These are phyloP conservation scores for Penicillium italicum DNA, from an alignment of 2,329 filamentous ascomycete species.

Conservation along the genomic window DNA sequence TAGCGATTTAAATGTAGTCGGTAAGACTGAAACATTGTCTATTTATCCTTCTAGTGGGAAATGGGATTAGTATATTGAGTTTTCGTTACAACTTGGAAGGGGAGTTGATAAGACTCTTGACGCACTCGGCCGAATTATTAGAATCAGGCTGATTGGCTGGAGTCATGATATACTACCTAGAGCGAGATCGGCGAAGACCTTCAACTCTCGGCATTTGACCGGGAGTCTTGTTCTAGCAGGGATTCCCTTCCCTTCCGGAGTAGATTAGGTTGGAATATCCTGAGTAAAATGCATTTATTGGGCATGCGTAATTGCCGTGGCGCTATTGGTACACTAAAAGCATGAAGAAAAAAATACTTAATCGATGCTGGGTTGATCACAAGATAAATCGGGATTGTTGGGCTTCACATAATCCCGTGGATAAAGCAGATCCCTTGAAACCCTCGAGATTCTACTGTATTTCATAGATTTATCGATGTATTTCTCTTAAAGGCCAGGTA, in stretches of 20 bases:
- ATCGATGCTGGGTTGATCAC: not conserved
- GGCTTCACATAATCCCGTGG: not conserved
- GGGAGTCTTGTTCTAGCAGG: not conserved
- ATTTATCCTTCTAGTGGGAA: not conserved
- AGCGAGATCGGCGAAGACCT: constrained; percentile 1
- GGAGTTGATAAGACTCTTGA: not conserved
- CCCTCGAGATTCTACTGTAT: not conserved
- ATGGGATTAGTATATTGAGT: not conserved
- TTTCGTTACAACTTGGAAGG: no score
- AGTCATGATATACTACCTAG: not conserved
- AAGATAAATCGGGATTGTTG: not conserved
- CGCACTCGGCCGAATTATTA: constrained; percentile 3
- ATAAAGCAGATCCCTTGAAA: not conserved
- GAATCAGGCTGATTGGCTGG: not conserved
- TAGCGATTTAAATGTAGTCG: not conserved
- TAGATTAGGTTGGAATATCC: not conserved
- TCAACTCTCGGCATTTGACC: constrained; percentile 5
- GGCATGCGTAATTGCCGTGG: constrained; percentile 5
- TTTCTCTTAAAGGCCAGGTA: not conserved
- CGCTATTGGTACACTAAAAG: constrained; percentile 5
- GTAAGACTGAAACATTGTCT: not conserved
- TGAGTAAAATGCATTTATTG: not conserved
- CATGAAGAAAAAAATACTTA: not conserved
- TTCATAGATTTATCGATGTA: not conserved
- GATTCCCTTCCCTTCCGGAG: not conserved